Evolutionary conservation across 257 asterid genomes (phyloP), one percentile per base, ranked within the genome.

Genomic region (Phtheirospermum japonicum): DNA sequence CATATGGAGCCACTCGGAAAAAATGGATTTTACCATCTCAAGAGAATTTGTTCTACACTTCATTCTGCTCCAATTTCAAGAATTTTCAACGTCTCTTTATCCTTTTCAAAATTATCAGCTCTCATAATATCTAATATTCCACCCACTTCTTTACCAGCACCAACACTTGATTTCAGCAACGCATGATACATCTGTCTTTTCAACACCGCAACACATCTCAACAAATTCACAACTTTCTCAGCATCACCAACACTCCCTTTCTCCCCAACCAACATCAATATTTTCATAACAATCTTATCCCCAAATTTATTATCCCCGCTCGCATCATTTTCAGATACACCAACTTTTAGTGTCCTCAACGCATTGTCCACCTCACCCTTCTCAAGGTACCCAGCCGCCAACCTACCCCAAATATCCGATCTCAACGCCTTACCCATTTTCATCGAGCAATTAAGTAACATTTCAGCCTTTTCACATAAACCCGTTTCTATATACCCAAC

Each of bases 341-440:
- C 92, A 20, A 71, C 67, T 73, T 77, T 74, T 50, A 85, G 68
- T 62, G 82, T 80, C 11, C 73, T 71, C 57, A 83, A 57, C 17
- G 88, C 82, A 57, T 74, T 83, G 59, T 57, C 82, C 45, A 70
- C 64, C 67, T 66, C 73, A 26, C 77, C 87, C 67, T 57, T 77
- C 68, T 80, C 85, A 17, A 87, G 58, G 68, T 87, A 87, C 30
- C 90, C 92, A 12, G 61, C 79, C 40, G 80, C 85, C 61, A 90
- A 57, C 63, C 63, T 72, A 37, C 73, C 81, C 97, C 95, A 90
- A 14, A 75, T 61, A 58, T 78, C 63, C 2, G 88, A 77, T 2
- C 72, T 67, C 17, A 59, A 53, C 28, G 39, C 74, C 73, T 73
- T 85, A 33, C 78, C 81, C 71, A 18, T 80, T 33, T 66, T 68